phyloP scores from a whole-genome alignment of 2,329 filamentous ascomycete genomes.

The Cadophora sp. region DNA sequence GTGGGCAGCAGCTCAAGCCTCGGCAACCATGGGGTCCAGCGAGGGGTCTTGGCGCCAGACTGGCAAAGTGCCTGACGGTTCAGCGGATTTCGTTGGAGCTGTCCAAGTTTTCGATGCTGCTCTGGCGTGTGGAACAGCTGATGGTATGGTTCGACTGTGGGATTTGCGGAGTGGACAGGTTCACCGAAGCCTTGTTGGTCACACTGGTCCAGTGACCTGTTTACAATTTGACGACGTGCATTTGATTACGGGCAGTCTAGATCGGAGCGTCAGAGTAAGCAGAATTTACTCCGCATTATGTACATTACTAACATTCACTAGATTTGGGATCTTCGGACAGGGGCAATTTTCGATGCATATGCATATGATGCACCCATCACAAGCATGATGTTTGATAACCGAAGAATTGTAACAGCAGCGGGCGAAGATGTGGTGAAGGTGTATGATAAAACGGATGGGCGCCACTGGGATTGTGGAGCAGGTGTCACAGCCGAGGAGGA shows the following conservation, averaged over 20 bases:
- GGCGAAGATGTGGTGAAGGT: slow-evolving; percentile 96
- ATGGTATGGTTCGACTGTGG: slow-evolving; percentile 97
- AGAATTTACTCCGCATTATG: background rate
- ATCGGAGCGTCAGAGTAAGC: slow-evolving; percentile 92
- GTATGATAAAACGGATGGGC: slow-evolving; percentile 95
- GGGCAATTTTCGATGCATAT: slow-evolving; percentile 93
- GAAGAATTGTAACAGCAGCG: slow-evolving; percentile 87
- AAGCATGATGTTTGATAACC: slow-evolving; percentile 95
- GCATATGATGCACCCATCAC: slow-evolving; percentile 93
- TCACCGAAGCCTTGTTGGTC: slow-evolving; percentile 93
- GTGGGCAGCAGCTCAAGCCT: slow-evolving; percentile 94
- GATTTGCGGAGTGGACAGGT: slow-evolving; percentile 96
- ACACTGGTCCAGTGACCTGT: slow-evolving; percentile 92
- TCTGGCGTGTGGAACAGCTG: slow-evolving; percentile 92
- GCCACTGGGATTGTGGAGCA: slow-evolving; percentile 95
- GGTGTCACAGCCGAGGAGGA: slow-evolving; percentile 75
- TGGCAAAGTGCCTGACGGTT: slow-evolving; percentile 66
- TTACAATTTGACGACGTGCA: slow-evolving; percentile 97
- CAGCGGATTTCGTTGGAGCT: slow-evolving; percentile 92
- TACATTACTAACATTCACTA: slow-evolving; percentile 51
- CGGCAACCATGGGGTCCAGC: slow-evolving; percentile 67
- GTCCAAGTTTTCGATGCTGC: slow-evolving; percentile 96
- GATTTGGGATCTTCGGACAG: slow-evolving; percentile 99
- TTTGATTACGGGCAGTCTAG: slow-evolving; percentile 89
- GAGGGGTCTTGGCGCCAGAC: slow-evolving; percentile 75